Evolutionary conservation across 768 basidiomycete species (phyloP).

Genomic region (Trametes punicea): DNA sequence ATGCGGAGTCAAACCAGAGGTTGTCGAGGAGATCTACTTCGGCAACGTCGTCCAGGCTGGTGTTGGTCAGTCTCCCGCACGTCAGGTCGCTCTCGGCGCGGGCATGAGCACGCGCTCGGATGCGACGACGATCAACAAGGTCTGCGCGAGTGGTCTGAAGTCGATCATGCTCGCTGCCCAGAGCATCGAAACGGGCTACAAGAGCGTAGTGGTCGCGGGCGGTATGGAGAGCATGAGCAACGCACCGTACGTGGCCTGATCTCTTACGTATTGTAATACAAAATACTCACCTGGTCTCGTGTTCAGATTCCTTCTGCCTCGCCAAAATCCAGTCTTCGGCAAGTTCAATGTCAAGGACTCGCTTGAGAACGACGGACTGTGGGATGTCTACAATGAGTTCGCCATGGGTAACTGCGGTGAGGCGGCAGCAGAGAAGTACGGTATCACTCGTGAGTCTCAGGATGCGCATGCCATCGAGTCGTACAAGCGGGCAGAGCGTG

Average conservation of each 20-base stretch:
- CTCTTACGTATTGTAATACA: slow-evolving; percentile 7
- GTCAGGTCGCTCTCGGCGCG: slow-evolving; percentile 92
- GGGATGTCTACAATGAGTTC: slow-evolving; percentile 97
- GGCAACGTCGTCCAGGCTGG: slow-evolving; percentile 98
- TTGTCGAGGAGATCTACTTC: slow-evolving; percentile 94
- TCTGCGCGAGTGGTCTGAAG: slow-evolving; percentile 97
- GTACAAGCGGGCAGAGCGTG: slow-evolving; percentile 87
- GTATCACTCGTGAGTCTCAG: slow-evolving; percentile 82
- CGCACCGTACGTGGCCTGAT: slow-evolving; percentile 72
- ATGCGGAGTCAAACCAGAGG: slow-evolving; percentile 72
- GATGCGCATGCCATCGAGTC: slow-evolving; percentile 94
- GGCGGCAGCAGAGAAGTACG: slow-evolving; percentile 72
- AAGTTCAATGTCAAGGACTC: slow-evolving; percentile 87
- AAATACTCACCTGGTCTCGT: slow-evolving; percentile 3
- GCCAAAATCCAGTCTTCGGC: slow-evolving; percentile 80
- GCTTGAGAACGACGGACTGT: slow-evolving; percentile 88
- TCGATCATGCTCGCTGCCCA: slow-evolving; percentile 93
- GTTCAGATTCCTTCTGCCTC: slow-evolving; percentile 73
- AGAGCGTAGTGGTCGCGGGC: slow-evolving; percentile 85
- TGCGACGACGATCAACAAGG: slow-evolving; percentile 99
- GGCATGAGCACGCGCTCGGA: slow-evolving; percentile 84
- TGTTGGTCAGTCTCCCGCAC: slow-evolving; percentile 96
- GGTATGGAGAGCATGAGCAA: slow-evolving; percentile 99
- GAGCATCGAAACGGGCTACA: slow-evolving; percentile 82
- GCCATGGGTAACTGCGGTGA: slow-evolving; percentile 99